phyloP scores from a whole-genome alignment of 176 grass and related monocot species.

The Triticum urartu region DNA sequence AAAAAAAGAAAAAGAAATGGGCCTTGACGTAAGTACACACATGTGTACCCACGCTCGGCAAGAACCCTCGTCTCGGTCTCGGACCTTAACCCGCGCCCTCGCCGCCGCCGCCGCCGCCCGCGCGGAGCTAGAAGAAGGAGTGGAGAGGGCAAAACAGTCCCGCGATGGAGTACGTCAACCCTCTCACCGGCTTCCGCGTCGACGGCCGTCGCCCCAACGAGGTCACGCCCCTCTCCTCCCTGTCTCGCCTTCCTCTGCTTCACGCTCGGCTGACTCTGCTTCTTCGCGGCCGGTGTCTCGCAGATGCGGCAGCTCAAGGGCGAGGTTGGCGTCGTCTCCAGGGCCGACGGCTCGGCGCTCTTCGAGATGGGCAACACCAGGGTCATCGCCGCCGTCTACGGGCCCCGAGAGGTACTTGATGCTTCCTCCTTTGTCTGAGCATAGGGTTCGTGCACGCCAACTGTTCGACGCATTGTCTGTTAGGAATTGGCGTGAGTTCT shows the following conservation, averaged over 20 bases:
- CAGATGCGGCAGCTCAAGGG: conserved; percentile 36
- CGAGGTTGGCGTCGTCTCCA: background rate
- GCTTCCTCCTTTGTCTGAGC: too few species aligned
- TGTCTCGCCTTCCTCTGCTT: background rate
- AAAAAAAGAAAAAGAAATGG: too few species aligned
- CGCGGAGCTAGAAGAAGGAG: background rate
- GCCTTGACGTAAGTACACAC: too few species aligned
- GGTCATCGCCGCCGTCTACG: conserved; percentile 85
- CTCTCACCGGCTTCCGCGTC: conserved; percentile 81
- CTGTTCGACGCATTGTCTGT: background rate
- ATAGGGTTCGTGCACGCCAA: background rate
- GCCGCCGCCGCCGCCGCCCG: too few species aligned
- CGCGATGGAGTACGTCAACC: conserved; percentile 64
- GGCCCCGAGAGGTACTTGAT: conserved; percentile 57
- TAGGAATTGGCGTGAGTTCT: too few species aligned
- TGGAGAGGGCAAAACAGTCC: background rate
- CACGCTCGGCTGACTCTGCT: background rate
- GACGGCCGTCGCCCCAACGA: conserved; percentile 82
- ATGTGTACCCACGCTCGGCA: too few species aligned
- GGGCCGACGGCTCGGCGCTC: conserved; percentile 74
- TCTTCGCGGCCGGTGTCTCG: background rate
- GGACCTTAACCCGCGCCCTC: too few species aligned
- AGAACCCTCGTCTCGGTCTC: too few species aligned
- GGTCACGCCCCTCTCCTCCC: conserved; percentile 22
- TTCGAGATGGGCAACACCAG: conserved; percentile 99